Evolutionary conservation across 164 flowering plant species (phyloP).

Genomic region (Magnolia sinica): DNA sequence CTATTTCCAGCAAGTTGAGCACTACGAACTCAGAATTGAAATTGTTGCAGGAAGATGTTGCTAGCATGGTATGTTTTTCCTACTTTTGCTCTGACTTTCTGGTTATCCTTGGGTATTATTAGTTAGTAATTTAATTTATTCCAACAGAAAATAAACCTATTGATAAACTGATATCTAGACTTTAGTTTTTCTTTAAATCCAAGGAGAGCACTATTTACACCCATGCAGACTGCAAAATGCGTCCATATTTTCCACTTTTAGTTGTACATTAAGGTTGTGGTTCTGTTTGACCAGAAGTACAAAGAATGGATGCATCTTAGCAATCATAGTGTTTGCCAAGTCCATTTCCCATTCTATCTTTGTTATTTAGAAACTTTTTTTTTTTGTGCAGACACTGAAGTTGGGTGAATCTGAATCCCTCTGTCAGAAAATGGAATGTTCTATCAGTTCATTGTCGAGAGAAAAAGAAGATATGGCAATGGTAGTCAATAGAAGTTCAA

Average conservation of each 20-base stretch:
- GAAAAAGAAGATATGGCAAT: slow-evolving; percentile 86
- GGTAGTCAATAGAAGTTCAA: slow-evolving; percentile 41
- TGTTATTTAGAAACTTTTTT: not conserved
- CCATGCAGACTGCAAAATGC: too few species aligned
- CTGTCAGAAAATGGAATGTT: slow-evolving; percentile 35
- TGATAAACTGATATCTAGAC: too few species aligned
- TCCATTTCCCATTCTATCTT: not conserved
- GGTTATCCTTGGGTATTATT: not conserved
- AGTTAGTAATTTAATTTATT: not conserved
- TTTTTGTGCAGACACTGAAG: slow-evolving; percentile 35
- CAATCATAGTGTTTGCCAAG: too few species aligned
- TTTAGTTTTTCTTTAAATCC: not conserved
- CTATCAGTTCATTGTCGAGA: slow-evolving; percentile 38
- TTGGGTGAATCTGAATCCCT: slow-evolving; percentile 49
- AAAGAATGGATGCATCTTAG: too few species aligned
- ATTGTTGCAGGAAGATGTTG: slow-evolving; percentile 54
- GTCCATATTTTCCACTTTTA: too few species aligned
- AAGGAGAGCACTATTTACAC: not conserved
- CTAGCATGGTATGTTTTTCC: slow-evolving; percentile 50
- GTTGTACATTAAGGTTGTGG: too few species aligned
- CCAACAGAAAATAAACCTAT: too few species aligned
- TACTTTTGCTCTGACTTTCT: not conserved
- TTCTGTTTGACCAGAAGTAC: too few species aligned
- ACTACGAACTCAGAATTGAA: slow-evolving; percentile 39
- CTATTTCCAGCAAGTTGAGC: slow-evolving; percentile 38